Evolutionary conservation across 2,329 filamentous ascomycete species (phyloP).

Genomic region (Neopestalotiopsis sp.): DNA sequence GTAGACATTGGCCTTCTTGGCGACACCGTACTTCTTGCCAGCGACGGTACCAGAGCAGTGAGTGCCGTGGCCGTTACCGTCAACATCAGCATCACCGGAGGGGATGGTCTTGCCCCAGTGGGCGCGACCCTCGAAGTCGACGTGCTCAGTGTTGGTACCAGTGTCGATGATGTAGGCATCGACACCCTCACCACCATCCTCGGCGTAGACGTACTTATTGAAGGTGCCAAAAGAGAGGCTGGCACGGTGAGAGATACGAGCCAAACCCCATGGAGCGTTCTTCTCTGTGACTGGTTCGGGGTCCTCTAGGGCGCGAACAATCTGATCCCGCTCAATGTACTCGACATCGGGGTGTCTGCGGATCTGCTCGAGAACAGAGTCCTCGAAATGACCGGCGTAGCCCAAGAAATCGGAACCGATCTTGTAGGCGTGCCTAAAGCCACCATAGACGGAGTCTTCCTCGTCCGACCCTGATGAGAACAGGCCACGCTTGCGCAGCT

Average conservation of each 20-base stretch:
- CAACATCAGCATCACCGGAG: constrained; percentile 78
- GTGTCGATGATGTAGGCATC: constrained; percentile 99
- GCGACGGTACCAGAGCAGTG: constrained; percentile 99
- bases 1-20: constrained; percentile 97
- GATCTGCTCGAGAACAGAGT: constrained; percentile 90
- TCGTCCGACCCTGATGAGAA: constrained; percentile 54
- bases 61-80: constrained; percentile 98
- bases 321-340: constrained; percentile 92
- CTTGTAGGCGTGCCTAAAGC: constrained; percentile 96
- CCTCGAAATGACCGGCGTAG: constrained; percentile 96
- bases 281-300: constrained; percentile 69
- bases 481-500: constrained; percentile 89
- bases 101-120: constrained; percentile 98
- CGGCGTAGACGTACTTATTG: constrained; percentile 96
- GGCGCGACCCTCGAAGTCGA: constrained; percentile 96
- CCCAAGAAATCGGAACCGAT: constrained; percentile 84
- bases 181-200: constrained; percentile 92
- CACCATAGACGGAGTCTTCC: constrained; percentile 69
- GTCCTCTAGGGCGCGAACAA: constrained; percentile 80
- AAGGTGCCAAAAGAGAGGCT: constrained; percentile 87
- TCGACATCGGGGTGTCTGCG: constrained; percentile 96
- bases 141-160: constrained; percentile 90
- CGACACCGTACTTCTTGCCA: constrained; percentile 98
- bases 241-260: constrained; percentile 95
- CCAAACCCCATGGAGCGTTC: constrained; percentile 97